These are phyloP conservation scores for Tilletiopsis washingtonensis DNA, from an alignment of 1,284 basidiomycete genomes.

Conservation along the genomic window DNA sequence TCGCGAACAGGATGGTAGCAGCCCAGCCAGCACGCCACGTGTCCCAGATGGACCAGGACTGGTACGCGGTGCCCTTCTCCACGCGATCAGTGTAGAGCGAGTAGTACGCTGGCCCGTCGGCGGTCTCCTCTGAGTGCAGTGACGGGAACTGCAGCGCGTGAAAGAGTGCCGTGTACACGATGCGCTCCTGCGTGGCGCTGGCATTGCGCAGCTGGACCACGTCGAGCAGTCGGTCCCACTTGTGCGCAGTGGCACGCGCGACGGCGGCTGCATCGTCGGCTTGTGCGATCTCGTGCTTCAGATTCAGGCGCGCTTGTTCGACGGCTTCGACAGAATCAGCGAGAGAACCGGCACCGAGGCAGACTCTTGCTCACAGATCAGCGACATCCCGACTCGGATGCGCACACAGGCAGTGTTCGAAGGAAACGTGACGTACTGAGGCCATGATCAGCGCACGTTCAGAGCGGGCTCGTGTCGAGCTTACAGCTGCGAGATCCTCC, in stretches of 20 bases:
- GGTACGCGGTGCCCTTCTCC: constrained; percentile 62
- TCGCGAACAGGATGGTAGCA: constrained; percentile 66
- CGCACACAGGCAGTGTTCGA: neutral
- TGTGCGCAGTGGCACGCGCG: constrained; percentile 62
- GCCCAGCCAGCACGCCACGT: constrained; percentile 71
- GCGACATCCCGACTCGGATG: neutral
- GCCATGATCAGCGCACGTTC: neutral
- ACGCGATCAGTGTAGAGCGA: constrained; percentile 65
- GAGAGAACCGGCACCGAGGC: neutral
- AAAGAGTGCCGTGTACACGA: constrained; percentile 55
- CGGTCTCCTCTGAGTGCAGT: neutral
- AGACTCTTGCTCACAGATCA: neutral
- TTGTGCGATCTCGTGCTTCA: constrained; percentile 50
- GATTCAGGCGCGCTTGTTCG: constrained; percentile 65
- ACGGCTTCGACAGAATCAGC: constrained; percentile 49
- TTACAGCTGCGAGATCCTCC: constrained; percentile 56
- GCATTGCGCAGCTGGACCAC: constrained; percentile 58
- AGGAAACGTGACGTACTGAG: neutral
- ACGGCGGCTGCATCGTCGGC: constrained; percentile 59
- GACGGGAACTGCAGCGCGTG: neutral
- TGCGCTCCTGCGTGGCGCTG: constrained; percentile 53
- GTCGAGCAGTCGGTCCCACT: constrained; percentile 56
- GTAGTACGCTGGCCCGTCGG: constrained; percentile 55
- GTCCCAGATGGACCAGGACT: constrained; percentile 79
- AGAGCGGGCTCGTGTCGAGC: constrained; percentile 33